These are phyloP conservation scores for Botrytis fabae DNA, from an alignment of 2,329 filamentous ascomycete genomes.

Conservation along the genomic window DNA sequence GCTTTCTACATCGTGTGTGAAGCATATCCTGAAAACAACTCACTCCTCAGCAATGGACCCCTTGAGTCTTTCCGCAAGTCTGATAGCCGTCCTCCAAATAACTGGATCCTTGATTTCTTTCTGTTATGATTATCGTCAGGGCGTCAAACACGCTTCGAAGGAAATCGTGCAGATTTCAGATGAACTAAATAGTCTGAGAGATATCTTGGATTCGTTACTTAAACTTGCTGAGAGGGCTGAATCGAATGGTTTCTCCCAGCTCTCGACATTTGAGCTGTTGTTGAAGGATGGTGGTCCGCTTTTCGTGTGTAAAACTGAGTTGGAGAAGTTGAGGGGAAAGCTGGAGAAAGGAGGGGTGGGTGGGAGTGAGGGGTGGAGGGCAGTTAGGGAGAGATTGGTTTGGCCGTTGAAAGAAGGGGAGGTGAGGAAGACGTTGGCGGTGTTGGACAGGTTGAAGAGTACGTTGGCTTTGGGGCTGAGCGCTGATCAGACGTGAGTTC, in stretches of 20 bases:
- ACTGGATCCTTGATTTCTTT: conserved; percentile 29
- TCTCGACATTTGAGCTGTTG: conserved; percentile 28
- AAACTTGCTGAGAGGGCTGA: conserved; percentile 27
- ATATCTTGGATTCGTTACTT: conserved; percentile 30
- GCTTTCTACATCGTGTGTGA: background rate
- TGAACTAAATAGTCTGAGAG: conserved; percentile 29
- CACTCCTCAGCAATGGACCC: conserved; percentile 28
- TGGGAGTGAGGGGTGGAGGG: conserved; percentile 26
- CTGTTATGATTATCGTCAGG: conserved; percentile 33
- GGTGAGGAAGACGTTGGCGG: conserved; percentile 25
- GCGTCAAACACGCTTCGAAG: conserved; percentile 25
- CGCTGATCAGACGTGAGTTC: conserved; percentile 30
- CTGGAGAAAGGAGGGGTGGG: conserved; percentile 25
- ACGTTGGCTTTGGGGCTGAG: conserved; percentile 30
- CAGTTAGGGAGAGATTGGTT: conserved; percentile 24
- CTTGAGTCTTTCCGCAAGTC: conserved; percentile 30
- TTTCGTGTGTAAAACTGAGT: conserved; percentile 25
- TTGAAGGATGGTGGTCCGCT: conserved; percentile 27
- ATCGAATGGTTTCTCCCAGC: conserved; percentile 1
- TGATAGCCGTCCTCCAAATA: conserved; percentile 34
- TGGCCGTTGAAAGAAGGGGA: conserved; percentile 33
- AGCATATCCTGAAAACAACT: no score
- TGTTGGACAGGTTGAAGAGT: conserved; percentile 30
- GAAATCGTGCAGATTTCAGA: conserved; percentile 30
- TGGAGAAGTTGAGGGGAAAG: conserved; percentile 26